Evolutionary conservation across 2,329 filamentous ascomycete species (phyloP), one percentile per base, ranked within the genome.

Genomic region (Ophiostoma sp.): DNA sequence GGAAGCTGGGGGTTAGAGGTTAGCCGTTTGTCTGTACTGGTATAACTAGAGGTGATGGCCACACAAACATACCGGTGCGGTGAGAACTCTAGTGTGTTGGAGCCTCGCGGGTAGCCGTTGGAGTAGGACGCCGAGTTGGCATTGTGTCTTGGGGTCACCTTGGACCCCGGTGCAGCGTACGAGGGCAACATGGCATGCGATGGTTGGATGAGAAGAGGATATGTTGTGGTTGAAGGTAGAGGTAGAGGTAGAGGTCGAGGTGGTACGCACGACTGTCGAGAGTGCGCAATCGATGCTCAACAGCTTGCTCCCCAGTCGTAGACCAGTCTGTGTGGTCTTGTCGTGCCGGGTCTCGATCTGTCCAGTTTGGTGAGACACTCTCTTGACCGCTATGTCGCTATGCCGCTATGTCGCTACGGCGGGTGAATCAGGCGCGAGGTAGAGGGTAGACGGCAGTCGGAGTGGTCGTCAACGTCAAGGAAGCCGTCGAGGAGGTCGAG

Each of bases 131-230:
- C 83, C 80, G 83, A 82, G 72, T 68, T 48, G 36, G 83, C 82
- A 78, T 90, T 86, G 85, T 96, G 92, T 83, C 93, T 88, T 79
- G 94, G 91, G 88, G 95, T 93, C 88, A 90, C 91, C 83, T 88
- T 89, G 79, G 81, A 81, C 78, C 81, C 80, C 75, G 82, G 80
- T 71, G 82, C 83, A 74, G 83, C 79, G 83, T 88, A 85, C 76
- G 85, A 84, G 74, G 87, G 87, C 77, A 89, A 81, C 87, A 89
- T 88, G 78, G 68, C 67, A 67, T 71, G 70, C 67, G 67, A 52
- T 60, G 27, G 48, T 39, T 23, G 31, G 48, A 11, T 39, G 41
- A 35, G 67, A 67, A 23, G 20, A 57, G 54, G 7, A 23, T 2
- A 2, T 23, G 52, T 27, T 41, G 15, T 13, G 15, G 39, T 11